phyloP scores from a whole-genome alignment of 768 basidiomycete species.

The Exidia glandulosa region DNA sequence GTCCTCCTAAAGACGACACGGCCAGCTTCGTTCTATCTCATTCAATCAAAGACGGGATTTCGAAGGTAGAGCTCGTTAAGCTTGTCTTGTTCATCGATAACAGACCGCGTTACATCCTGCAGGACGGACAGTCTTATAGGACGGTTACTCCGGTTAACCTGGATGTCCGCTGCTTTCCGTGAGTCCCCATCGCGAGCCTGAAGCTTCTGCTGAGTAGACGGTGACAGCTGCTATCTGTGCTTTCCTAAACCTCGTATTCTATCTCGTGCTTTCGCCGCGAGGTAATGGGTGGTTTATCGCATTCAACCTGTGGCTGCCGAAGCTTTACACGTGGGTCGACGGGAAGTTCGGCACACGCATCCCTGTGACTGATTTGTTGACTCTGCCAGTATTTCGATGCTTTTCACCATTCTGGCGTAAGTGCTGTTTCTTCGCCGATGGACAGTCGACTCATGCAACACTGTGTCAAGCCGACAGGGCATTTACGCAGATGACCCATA shows the following conservation, averaged over 20 bases:
- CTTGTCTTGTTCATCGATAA: neutral
- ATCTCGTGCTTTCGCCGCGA: neutral
- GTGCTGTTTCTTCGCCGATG: neutral
- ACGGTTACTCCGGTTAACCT: neutral
- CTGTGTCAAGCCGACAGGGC: neutral
- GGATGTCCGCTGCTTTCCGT: neutral
- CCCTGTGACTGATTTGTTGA: neutral
- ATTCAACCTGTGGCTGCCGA: neutral
- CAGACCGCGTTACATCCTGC: neutral
- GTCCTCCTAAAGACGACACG: neutral
- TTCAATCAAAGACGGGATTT: neutral
- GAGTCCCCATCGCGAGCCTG: neutral
- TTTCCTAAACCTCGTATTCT: neutral
- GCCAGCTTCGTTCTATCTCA: neutral
- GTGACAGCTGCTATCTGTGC: neutral
- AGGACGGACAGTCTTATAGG: neutral
- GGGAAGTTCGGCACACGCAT: neutral
- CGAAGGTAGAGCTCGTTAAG: neutral
- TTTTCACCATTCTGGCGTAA: neutral
- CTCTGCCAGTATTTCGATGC: neutral
- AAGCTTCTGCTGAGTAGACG: neutral
- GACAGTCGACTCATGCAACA: neutral
- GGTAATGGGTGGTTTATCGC: neutral
- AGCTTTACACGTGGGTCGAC: neutral
- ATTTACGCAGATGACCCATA: neutral